Base-by-base conservation (phyloP, 805 yeast species). In the Lachancea meyersii region DNA sequence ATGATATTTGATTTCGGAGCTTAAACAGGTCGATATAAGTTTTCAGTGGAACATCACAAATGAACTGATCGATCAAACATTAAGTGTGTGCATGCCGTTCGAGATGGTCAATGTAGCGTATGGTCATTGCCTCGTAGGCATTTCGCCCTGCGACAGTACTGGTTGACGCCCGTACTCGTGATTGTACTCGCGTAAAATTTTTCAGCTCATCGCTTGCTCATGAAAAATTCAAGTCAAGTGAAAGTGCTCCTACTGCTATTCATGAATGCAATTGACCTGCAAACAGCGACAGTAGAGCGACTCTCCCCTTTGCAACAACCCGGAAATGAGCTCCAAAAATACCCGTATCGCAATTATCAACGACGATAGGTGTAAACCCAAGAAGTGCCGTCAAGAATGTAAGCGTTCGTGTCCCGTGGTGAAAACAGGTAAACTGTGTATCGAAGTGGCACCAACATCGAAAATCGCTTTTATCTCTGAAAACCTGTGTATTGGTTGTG, bases 371-470 rank as follows among this genome's bases (percentile, higher is more conserved):
- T 93, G 98, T 74, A 93, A 93, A 67, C 98, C 98, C 43, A 91
- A 88, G 73, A 87, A 93, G 67, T 93, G 98, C 72, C 89, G 94
- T 65, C 98, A 93, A 69, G 98, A 93, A 69, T 93, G 98, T 74
- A 80, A 88, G 63, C 88, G 88, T 62, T 74, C 95, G 21, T 93
- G 98, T 76, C 98, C 98, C 3, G 98, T 93, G 31, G 97, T 93
- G 45, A 84, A 93, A 64, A 91, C 98, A 1, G 98, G 98, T 46
- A 93, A 89, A 65, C 76, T 89, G 48, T 93, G 98, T 81, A 93
- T 93, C 59, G 98, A 93, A 68, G 98, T 93, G 37, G 69, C 86
- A 0, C 96, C 97, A 49, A 76, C 81, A 17, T 79, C 85, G 48
- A 93, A 93, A 62, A 86, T 93, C 60, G 96, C 97, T 13, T 93